These are phyloP conservation scores for Arthrinium puccinioides DNA, from an alignment of 2,329 filamentous ascomycete species.

Conservation along the genomic window DNA sequence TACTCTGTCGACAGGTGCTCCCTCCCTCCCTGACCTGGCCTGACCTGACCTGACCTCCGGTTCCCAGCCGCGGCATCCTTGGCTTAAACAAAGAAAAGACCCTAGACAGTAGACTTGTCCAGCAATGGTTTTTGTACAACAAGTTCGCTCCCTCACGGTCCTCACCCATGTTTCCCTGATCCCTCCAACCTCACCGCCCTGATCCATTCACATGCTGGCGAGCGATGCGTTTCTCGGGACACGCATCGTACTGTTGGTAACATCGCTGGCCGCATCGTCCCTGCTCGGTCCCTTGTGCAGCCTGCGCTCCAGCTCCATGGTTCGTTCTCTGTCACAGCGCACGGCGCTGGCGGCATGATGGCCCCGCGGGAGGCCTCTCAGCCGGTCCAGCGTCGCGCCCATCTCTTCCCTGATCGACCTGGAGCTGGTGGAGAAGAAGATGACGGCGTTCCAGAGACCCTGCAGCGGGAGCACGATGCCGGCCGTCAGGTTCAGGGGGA, in stretches of 20 bases:
- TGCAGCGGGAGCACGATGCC: conserved; percentile 70
- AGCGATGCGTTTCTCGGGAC: conserved; percentile 15
- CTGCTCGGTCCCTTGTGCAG: background rate
- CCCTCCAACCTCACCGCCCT: too few relatives aligned
- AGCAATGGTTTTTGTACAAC: too few relatives aligned
- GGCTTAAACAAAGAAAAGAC: too few relatives aligned
- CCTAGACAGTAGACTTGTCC: too few relatives aligned
- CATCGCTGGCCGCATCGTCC: conserved; percentile 13
- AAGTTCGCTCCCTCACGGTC: too few relatives aligned
- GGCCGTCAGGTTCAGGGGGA: conserved; percentile 60
- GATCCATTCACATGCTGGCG: conserved; percentile 8
- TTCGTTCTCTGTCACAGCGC: conserved; percentile 17
- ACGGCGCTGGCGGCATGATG: conserved; percentile 17
- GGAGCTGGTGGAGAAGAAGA: conserved; percentile 64
- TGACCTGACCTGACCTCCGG: too few relatives aligned
- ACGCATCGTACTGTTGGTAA: conserved; percentile 13
- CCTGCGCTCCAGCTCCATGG: conserved; percentile 14
- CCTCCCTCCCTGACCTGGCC: too few relatives aligned
- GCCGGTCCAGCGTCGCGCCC: conserved; percentile 8
- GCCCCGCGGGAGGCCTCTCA: conserved; percentile 18
- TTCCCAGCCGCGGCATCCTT: too few relatives aligned
- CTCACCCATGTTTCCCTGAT: too few relatives aligned
- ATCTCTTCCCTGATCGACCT: conserved; percentile 27
- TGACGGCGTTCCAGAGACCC: conserved; percentile 73
- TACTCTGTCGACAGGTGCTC: too few relatives aligned